Evolutionary conservation across 176 grass and related monocot species (phyloP).

Genomic region (Secale cereale): DNA sequence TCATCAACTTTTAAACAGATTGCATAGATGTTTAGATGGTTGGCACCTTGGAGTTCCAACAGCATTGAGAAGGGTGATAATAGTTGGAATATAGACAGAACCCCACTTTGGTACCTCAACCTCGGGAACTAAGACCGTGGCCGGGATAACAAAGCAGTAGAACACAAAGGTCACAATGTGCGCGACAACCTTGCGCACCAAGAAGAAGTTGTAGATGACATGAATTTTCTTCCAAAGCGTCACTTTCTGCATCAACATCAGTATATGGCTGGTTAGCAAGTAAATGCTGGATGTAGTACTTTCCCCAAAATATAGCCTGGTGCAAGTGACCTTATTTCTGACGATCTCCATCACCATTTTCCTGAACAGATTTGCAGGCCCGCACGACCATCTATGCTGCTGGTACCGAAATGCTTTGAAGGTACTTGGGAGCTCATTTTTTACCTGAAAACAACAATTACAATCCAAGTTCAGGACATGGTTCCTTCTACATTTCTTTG

Average conservation of each 20-base stretch:
- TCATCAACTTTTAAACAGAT: neutral
- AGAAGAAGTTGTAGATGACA: constrained; percentile 71
- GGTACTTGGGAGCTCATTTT: constrained; percentile 78
- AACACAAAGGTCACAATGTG: constrained; percentile 72
- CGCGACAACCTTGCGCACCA: constrained; percentile 60
- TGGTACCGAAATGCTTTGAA: constrained; percentile 65
- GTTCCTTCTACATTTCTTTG: too few relatives aligned
- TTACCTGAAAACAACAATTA: constrained; percentile 38
- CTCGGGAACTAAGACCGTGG: constrained; percentile 62
- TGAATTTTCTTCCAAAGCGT: constrained; percentile 67
- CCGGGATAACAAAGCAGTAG: constrained; percentile 67
- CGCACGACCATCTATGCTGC: constrained; percentile 79
- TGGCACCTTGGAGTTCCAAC: constrained; percentile 59
- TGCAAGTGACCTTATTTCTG: constrained; percentile 53
- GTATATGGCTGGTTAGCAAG: constrained; percentile 7
- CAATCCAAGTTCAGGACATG: neutral
- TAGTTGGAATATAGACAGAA: constrained; percentile 54
- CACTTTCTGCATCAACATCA: constrained; percentile 53
- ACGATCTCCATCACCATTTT: constrained; percentile 76
- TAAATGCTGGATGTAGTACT: too few relatives aligned
- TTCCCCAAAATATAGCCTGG: neutral
- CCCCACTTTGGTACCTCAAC: constrained; percentile 76
- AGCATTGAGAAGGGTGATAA: constrained; percentile 65
- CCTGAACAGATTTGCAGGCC: constrained; percentile 63
- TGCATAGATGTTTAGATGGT: neutral